Evolutionary conservation across 192 early-diverging fungal genomes (phyloP).

Genomic region (Backusella tuberculispora): DNA sequence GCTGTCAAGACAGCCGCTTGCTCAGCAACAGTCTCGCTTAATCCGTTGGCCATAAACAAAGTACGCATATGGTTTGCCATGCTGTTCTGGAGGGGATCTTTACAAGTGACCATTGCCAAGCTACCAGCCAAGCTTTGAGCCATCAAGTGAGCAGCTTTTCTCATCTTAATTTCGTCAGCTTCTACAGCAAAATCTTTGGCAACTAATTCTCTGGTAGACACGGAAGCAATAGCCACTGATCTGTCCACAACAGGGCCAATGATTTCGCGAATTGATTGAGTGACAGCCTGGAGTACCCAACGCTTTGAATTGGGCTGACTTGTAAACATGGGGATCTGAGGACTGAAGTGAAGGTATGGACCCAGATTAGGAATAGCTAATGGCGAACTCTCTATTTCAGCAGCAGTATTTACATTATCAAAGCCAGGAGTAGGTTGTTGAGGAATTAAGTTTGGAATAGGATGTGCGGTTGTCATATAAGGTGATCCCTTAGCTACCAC

Average conservation of each 20-base stretch:
- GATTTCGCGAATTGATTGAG: constrained; percentile 47
- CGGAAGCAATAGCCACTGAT: constrained; percentile 90
- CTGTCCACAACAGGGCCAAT: constrained; percentile 91
- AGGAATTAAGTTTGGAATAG: constrained; percentile 7
- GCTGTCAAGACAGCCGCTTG: constrained; percentile 85
- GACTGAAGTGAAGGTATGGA: constrained; percentile 77
- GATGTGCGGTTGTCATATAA: neutral
- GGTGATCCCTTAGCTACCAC: neutral
- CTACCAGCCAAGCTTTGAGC: constrained; percentile 82
- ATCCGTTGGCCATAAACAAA: constrained; percentile 74
- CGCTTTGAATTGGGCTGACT: constrained; percentile 87
- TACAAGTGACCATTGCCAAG: constrained; percentile 85
- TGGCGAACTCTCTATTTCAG: constrained; percentile 1
- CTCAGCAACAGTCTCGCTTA: constrained; percentile 79
- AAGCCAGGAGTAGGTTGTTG: neutral
- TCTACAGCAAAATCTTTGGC: constrained; percentile 97
- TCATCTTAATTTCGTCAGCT: constrained; percentile 91
- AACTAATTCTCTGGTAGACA: constrained; percentile 90
- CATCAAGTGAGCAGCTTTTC: constrained; percentile 94
- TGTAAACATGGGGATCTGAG: constrained; percentile 77
- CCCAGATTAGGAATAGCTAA: constrained; percentile 62
- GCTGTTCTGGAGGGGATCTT: constrained; percentile 88
- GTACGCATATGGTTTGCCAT: constrained; percentile 76
- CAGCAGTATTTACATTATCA: neutral
- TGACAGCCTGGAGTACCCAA: constrained; percentile 67